A percentile compares a stretch with the other conserved stretches of the same genome.
phyloP scores from a whole-genome alignment of 257 asterid species.

The Solanum chmielewskii region DNA sequence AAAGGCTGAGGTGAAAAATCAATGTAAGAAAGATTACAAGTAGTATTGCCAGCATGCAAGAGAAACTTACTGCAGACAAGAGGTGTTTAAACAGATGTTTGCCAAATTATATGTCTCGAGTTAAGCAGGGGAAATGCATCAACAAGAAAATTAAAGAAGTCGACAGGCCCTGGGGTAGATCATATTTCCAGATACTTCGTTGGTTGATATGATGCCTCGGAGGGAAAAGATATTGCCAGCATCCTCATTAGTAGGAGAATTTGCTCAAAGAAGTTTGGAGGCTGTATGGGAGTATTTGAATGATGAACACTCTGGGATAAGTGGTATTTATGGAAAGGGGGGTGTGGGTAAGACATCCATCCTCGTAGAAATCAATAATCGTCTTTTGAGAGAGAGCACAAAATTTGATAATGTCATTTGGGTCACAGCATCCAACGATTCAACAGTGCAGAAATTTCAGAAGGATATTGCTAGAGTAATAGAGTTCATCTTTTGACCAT shows the following conservation, averaged over 20 bases:
- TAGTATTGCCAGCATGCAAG: not conserved
- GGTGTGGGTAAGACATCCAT: conserved; percentile 18
- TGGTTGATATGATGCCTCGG: conserved; percentile 6
- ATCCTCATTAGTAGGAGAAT: conserved; percentile 8
- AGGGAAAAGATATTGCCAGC: conserved; percentile 10
- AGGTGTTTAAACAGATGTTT: conserved; percentile 9
- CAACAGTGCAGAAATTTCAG: conserved; percentile 1
- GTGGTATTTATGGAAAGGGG: conserved; percentile 12
- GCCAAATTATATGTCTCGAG: conserved; percentile 4
- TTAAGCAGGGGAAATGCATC: conserved; percentile 8
- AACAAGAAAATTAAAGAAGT: conserved; percentile 2
- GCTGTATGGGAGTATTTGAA: conserved; percentile 1
- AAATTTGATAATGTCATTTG: conserved; percentile 12
- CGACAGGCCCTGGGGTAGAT: conserved; percentile 1
- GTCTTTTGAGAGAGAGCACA: not conserved
- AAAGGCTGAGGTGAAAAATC: conserved; percentile 9
- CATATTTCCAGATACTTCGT: not conserved
- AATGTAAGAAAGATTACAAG: conserved; percentile 6
- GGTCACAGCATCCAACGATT: conserved; percentile 16
- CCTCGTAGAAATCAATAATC: conserved; percentile 4
- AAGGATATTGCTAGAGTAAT: conserved; percentile 8
- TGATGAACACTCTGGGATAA: conserved; percentile 1
- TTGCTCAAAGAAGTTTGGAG: conserved; percentile 2
- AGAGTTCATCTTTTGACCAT: not conserved
- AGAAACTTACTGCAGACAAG: not conserved